Base-by-base conservation (phyloP, 768 basidiomycete species). In the Leucocoprinus leucothites region DNA sequence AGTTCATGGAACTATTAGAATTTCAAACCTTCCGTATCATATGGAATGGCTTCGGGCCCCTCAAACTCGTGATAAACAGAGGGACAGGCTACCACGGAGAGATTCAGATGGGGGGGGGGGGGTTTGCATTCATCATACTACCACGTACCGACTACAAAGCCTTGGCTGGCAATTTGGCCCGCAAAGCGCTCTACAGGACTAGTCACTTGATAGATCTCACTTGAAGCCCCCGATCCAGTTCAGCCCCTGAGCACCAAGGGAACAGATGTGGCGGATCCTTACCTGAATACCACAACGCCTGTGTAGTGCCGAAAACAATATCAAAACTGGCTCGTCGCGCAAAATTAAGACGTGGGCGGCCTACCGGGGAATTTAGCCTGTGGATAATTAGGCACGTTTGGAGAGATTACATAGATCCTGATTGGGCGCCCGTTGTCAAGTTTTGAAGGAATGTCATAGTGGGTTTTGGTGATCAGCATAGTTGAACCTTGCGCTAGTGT, bases 131-230 rank as follows among this genome's bases (percentile, higher is more conserved):
- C 31, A 41, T 34, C 48, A 47, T 24, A 25, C 34, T 34, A 26
- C 25, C 35, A 34, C 85, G 25, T 51, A 89, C 91, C 91, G 9
- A 91, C 89, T 45, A 93, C 81, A 60, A 82, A 91, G 59, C 91
- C 91, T 26, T 92, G 87, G 58, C 87, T 91, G 8, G 91, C 92
- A 61, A 94, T 92, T 71, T 90, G 88, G 13, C 88, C 85, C 0
- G 89, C 89, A 65, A 91, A 93, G 48, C 94, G 83, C 67, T 95
- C 94, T n/a, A 96, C 94, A 34, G 94, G 94, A 0, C 93, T 93
- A n/a, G 92, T 95, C 1, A 95, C 93, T 68, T 92, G 91, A 67
- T 97, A 98, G 52, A 98, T 98, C 73, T 96, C 94, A 63, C 92
- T 94, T 64, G 16, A 52, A 45, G 22, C 25, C 22, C 28, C 19